Percentiles rank a stretch among this genome's conserved stretches.
Evolutionary conservation across 2,329 filamentous ascomycete species (phyloP).

Genomic region (Gaeumannomyces tritici): DNA sequence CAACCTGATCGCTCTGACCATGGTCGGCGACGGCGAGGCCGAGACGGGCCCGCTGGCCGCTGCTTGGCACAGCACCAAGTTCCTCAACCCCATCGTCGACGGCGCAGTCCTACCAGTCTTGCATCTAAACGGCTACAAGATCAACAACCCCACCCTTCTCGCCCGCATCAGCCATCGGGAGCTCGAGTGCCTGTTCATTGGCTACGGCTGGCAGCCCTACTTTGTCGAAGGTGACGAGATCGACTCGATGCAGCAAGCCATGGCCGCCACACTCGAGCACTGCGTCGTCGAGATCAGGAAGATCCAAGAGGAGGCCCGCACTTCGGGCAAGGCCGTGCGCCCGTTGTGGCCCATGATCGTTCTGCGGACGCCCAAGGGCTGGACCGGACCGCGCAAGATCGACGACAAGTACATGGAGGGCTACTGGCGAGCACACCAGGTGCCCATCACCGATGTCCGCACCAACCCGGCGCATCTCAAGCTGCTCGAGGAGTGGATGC

Average conservation of each 20-base stretch:
- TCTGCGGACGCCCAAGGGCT: constrained; percentile 69
- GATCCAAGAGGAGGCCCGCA: constrained; percentile 62
- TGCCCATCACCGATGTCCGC: constrained; percentile 62
- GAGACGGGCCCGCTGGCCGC: constrained; percentile 73
- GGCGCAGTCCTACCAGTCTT: constrained; percentile 70
- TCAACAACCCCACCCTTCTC: constrained; percentile 69
- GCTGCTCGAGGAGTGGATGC: constrained; percentile 68
- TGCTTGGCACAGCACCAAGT: constrained; percentile 76
- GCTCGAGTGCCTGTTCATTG: constrained; percentile 57
- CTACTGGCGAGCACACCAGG: constrained; percentile 73
- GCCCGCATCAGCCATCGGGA: constrained; percentile 67
- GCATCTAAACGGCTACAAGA: constrained; percentile 78
- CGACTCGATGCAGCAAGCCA: constrained; percentile 70
- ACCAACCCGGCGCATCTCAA: constrained; percentile 57
- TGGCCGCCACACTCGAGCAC: constrained; percentile 66
- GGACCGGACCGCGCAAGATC: constrained; percentile 65
- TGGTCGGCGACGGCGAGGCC: constrained; percentile 75
- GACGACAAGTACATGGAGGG: constrained; percentile 63
- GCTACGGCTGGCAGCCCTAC: constrained; percentile 72
- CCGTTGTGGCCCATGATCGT: constrained; percentile 74
- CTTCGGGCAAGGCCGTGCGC: constrained; percentile 58
- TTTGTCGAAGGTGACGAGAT: constrained; percentile 70
- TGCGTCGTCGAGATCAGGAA: constrained; percentile 60
- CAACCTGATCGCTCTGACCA: constrained; percentile 62
- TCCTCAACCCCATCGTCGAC: constrained; percentile 69